Percentiles rank a stretch among this genome's conserved stretches.
Evolutionary conservation across 768 basidiomycete species (phyloP).

Genomic region (Pseudohyphozyma bogoriensis): DNA sequence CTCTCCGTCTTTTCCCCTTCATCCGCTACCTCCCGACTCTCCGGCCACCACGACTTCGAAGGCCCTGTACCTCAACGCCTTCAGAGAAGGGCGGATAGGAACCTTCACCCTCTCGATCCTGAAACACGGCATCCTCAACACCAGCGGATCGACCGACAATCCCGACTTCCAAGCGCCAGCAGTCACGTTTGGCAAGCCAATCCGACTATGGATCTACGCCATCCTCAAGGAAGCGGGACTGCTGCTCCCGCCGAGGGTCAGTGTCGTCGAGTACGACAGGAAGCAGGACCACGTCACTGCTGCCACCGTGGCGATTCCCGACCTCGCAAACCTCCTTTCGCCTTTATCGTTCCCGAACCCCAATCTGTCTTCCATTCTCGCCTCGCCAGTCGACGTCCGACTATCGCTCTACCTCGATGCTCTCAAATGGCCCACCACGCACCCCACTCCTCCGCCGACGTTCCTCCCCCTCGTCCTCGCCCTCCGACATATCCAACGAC

Average conservation of each 20-base stretch:
- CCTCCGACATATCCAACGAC: slow-evolving; percentile 3
- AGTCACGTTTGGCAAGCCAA: slow-evolving; percentile 4
- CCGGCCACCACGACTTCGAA: background rate
- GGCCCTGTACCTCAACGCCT: slow-evolving; percentile 3
- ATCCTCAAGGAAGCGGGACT: slow-evolving; percentile 5
- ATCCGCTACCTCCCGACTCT: slow-evolving; percentile 2
- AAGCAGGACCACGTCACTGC: slow-evolving; percentile 1
- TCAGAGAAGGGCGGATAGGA: slow-evolving; percentile 4
- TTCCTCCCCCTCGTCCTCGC: slow-evolving; percentile 9
- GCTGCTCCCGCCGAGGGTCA: background rate
- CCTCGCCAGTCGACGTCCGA: background rate
- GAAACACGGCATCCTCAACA: slow-evolving; percentile 15
- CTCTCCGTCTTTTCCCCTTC: slow-evolving; percentile 11
- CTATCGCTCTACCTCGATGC: background rate
- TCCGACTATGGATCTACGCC: slow-evolving; percentile 15
- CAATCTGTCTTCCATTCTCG: background rate
- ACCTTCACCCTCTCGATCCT: slow-evolving; percentile 10
- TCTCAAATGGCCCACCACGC: background rate
- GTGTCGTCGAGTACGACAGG: slow-evolving; percentile 13
- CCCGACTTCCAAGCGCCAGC: slow-evolving; percentile 7
- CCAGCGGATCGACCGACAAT: slow-evolving; percentile 4
- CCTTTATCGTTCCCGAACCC: background rate
- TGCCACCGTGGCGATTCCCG: slow-evolving; percentile 1
- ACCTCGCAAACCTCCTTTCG: background rate
- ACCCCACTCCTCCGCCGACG: background rate